Base-by-base conservation (phyloP, 208 protist species). In the Leishmania braziliensis region DNA sequence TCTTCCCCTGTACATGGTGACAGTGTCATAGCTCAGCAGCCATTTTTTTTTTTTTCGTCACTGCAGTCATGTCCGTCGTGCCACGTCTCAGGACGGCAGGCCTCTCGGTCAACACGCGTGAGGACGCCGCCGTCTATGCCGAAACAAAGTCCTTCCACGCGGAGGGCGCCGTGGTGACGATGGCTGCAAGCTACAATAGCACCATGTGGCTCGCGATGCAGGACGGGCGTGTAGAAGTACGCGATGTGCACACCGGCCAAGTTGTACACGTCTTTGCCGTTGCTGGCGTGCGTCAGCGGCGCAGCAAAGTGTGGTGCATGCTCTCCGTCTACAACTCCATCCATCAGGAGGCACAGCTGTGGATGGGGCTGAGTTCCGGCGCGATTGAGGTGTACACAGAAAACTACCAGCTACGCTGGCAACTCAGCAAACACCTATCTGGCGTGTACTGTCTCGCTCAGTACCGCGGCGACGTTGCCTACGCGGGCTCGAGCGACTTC, bases 341-440 rank as follows among this genome's bases (percentile, higher is more conserved):
- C 12, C 65, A 85, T 33, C 43, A 78, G 20, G 77, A 88, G 58
- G 62, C 76, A 36, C 89, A 95, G 77, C 83, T 97, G 75, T 97
- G 95, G 95, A 84, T 97, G 80, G 95, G 95, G 12, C 82, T 96
- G 10, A 95, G 92, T 33, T 92, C 89, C 23, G 95, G 95, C n/a
- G 82, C 84, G 46, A 92, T 98, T 69, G 92, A 95, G 73, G 91
- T 96, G 16, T 96, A 96, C 84, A 77, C 62, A 29, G 75, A 87
- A 68, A 75, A 58, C 39, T 94, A 88, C 75, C 50, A 72, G 60
- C 78, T 97, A 54, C 66, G 93, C 33, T 88, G 85, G 18, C 90
- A 92, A 65, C 80, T 94, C 69, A 86, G 79, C 68, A 95, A 94
- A 65, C 95, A 98, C 82, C 85, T 93, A 16, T 89, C 90, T 46